phyloP scores from a whole-genome alignment of 1,139 yeast species.

The Taiozyma onychis region DNA sequence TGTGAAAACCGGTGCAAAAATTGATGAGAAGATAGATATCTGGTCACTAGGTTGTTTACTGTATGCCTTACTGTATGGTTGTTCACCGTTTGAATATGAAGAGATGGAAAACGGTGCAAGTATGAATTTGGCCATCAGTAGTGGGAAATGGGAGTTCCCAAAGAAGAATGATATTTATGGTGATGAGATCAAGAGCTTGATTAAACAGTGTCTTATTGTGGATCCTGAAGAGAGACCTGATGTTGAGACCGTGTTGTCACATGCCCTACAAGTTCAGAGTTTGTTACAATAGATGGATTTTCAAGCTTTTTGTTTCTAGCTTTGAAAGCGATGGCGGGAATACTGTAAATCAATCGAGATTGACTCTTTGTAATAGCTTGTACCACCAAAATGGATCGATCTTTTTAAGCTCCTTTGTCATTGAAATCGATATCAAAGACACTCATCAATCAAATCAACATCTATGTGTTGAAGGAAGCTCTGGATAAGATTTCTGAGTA shows the following conservation, averaged over 20 bases:
- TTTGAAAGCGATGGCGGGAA: too few species aligned
- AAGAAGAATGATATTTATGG: constrained; percentile 42
- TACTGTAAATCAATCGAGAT: too few species aligned
- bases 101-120: constrained; percentile 82
- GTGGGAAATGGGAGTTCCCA: constrained; percentile 68
- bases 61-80: constrained; percentile 70
- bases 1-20: constrained; percentile 54
- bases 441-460: too few species aligned
- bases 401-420: too few species aligned
- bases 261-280: constrained; percentile 34
- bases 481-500: too few species aligned
- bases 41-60: constrained; percentile 90
- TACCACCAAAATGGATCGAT: too few species aligned
- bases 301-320: background rate
- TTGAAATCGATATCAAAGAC: too few species aligned
- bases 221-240: constrained; percentile 59
- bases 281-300: background rate
- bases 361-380: too few species aligned
- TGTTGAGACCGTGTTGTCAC: constrained; percentile 50
- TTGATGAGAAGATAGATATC: constrained; percentile 75
- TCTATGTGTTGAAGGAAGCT: too few species aligned
- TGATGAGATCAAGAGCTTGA: constrained; percentile 46
- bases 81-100: constrained; percentile 83
- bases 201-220: constrained; percentile 53
- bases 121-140: constrained; percentile 67